Evolutionary conservation across 2,329 filamentous ascomycete species (phyloP).

Genomic region (Talaromyces sp.): DNA sequence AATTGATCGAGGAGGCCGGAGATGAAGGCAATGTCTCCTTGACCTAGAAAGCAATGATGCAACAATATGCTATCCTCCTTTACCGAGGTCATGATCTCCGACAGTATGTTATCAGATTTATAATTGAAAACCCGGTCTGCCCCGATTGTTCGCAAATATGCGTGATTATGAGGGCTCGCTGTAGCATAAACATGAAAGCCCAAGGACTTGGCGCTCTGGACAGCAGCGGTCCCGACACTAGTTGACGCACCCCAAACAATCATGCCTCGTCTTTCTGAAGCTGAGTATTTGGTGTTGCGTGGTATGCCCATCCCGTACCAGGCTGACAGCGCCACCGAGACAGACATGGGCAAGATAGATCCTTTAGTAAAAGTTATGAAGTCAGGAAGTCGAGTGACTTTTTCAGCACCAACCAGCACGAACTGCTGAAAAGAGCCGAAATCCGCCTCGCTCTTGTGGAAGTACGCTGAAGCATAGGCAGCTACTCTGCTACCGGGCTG

Average conservation of each 20-base stretch:
- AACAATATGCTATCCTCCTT: slow-evolving; percentile 19
- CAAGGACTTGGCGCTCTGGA: slow-evolving; percentile 39
- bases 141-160: slow-evolving; percentile 34
- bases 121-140: slow-evolving; percentile 41
- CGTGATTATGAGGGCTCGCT: slow-evolving; percentile 36
- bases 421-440: slow-evolving; percentile 27
- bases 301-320: slow-evolving; percentile 25
- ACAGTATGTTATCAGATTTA: slow-evolving; percentile 26
- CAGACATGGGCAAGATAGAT: slow-evolving; percentile 25
- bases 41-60: slow-evolving; percentile 9
- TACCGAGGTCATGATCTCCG: slow-evolving; percentile 24
- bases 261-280: slow-evolving; percentile 26
- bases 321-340: slow-evolving; percentile 22
- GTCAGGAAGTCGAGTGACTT: slow-evolving; percentile 26
- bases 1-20: neutral
- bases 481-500: slow-evolving; percentile 27
- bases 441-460: slow-evolving; percentile 22
- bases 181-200: slow-evolving; percentile 40
- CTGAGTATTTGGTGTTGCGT: slow-evolving; percentile 19
- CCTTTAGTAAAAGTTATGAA: slow-evolving; percentile 24
- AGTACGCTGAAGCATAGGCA: slow-evolving; percentile 27
- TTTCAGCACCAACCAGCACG: slow-evolving; percentile 29
- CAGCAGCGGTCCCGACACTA: slow-evolving; percentile 36
- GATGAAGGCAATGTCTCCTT: slow-evolving; percentile 3
- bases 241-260: slow-evolving; percentile 42